Evolutionary conservation across 2,329 filamentous ascomycete species (phyloP), one percentile per base, ranked within the genome.

Genomic region (Xylariaceae sp.): DNA sequence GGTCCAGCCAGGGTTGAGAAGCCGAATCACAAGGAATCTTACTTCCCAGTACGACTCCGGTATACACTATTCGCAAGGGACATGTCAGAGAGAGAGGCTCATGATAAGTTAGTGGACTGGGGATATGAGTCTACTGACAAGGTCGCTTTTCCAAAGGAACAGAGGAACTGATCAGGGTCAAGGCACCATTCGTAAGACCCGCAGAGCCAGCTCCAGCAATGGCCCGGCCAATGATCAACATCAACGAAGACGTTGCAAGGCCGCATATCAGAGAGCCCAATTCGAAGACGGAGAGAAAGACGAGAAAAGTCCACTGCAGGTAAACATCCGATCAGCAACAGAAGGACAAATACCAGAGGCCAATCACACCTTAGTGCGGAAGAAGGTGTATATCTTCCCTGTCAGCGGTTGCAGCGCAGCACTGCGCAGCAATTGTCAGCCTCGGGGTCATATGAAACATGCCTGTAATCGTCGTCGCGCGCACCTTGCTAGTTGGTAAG

Each of bases 201-300:
- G 72, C 62, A 1, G 59, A 61, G 2, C 74, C 74, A 0, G 67
- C 40, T 0, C 74, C 75, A 0, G 73, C 68, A 3, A 78, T 52
- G 3, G 68, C 66, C 4, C 74, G 64, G 2, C 72, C 72, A 7
- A 68, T 47, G 33, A 78, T 77, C 33, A 78, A 63, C 58, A 70
- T 70, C 0, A 53, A 43, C 0, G 68, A 71, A 8, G 59, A 67
- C 1, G 47, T 55, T 0, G 73, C 65, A 32, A 62, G 42, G 35
- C 56, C 74, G 40, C 72, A 77, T n/a, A 79, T 50, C 3, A 71
- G 43, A 0, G 68, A 73, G 2, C 75, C 75, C 1, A 75, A 15
- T 45, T 77, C 71, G 40, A 79, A 78, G 25, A 75, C 35, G 22
- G 53, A 43, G 18, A 78, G 57, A 27, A 68, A 64, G 32, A 36